Conservation (phyloP, 306 rosid genomes). For the Cucumis melo region DNA sequence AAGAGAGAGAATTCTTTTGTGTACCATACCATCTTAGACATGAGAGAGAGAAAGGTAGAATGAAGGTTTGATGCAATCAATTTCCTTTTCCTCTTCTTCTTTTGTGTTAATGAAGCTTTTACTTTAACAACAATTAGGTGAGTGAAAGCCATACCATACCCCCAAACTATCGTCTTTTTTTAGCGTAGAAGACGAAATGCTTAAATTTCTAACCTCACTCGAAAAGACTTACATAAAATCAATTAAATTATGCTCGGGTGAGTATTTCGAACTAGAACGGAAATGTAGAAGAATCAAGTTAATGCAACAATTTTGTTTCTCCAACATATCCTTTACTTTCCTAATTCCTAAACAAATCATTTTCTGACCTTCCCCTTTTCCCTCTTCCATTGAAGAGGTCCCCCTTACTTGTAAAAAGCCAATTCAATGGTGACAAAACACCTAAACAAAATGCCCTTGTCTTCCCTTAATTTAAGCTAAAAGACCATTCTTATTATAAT, state of each 20-base stretch:
- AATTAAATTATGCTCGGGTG: not conserved
- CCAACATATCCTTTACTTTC: not conserved
- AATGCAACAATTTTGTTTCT: not conserved
- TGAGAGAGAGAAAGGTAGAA: not conserved
- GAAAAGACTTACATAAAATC: too few species aligned
- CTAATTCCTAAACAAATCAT: not conserved
- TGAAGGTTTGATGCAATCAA: not conserved
- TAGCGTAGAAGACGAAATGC: too few species aligned
- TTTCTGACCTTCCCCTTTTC: not conserved
- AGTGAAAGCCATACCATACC: not conserved
- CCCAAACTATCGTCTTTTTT: too few species aligned
- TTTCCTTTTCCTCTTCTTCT: not conserved
- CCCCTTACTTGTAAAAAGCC: not conserved
- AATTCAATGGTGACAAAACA: conserved; percentile 7
- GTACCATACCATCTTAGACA: not conserved
- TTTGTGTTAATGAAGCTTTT: conserved; percentile 7
- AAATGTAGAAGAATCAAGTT: not conserved
- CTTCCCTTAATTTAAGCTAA: conserved; percentile 2
- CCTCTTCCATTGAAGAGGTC: not conserved
- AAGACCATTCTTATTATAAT: not conserved
- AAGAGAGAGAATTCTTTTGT: not conserved
- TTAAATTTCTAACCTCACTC: not conserved
- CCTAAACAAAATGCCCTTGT: not conserved
- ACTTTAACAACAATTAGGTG: conserved; percentile 5
- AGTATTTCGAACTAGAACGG: not conserved